These are phyloP conservation scores for Monilinia fructigena DNA, from an alignment of 2,329 filamentous ascomycete genomes.

Conservation along the genomic window DNA sequence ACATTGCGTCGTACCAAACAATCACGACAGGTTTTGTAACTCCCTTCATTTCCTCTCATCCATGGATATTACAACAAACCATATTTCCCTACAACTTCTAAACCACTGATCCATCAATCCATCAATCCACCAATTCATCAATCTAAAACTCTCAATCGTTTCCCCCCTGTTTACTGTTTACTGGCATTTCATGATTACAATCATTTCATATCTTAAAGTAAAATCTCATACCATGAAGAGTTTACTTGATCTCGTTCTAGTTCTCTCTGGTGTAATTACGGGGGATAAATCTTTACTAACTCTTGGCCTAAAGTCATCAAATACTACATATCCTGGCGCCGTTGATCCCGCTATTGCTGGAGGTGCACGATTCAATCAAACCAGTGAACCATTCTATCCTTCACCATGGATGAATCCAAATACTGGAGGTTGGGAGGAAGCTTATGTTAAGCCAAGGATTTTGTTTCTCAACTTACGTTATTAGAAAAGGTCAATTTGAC, in stretches of 20 bases:
- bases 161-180: background rate
- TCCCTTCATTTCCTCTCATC: background rate
- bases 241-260: conserved; percentile 15
- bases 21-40: conserved; percentile 7
- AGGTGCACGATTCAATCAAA: conserved; percentile 17
- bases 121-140: background rate
- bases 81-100: background rate
- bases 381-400: conserved; percentile 22
- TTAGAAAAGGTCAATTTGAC: conserved; percentile 92
- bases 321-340: conserved; percentile 14
- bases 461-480: conserved; percentile 73
- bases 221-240: conserved; percentile 3
- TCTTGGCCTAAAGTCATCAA: conserved; percentile 2
- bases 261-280: conserved; percentile 1
- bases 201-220: background rate
- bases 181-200: background rate
- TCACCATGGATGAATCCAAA: conserved; percentile 25
- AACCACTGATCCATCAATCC: background rate
- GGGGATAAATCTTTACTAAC: conserved; percentile 14
- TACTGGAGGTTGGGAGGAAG: conserved; percentile 57
- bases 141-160: too few species aligned
- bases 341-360: background rate
- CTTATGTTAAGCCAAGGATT: conserved; percentile 66
- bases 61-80: background rate
- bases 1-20: conserved; percentile 6